These are phyloP conservation scores for Cryptomeria japonica DNA, from an alignment of 75 land plant species.

Conservation along the genomic window DNA sequence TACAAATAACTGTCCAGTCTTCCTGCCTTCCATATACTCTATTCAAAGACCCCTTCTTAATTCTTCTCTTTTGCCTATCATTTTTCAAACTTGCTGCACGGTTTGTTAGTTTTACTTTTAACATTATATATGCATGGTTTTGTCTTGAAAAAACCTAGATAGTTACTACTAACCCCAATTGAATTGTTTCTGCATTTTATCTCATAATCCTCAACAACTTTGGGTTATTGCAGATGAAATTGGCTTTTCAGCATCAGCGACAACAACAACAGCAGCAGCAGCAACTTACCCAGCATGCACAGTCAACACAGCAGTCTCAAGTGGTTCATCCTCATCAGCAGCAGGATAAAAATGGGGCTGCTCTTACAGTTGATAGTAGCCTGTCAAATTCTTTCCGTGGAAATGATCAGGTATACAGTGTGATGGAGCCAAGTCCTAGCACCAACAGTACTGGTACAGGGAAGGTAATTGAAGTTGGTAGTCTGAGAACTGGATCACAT, in stretches of 20 bases:
- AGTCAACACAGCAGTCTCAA: constrained; percentile 64
- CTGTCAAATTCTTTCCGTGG: constrained; percentile 77
- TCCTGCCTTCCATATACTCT: not conserved
- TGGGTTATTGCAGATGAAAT: constrained; percentile 38
- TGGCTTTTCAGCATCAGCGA: constrained; percentile 50
- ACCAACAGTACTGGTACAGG: constrained; percentile 18
- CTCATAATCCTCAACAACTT: not conserved
- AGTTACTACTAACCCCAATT: not conserved
- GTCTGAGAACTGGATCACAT: not conserved
- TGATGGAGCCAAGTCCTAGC: constrained; percentile 19
- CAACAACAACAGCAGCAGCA: constrained; percentile 48
- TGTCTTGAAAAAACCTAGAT: not conserved
- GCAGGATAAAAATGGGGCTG: constrained; percentile 60
- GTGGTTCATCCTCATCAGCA: constrained; percentile 57
- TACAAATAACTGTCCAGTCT: not conserved
- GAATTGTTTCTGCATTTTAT: not conserved
- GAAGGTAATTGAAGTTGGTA: constrained; percentile 9
- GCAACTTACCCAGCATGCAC: constrained; percentile 53
- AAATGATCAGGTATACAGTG: constrained; percentile 70
- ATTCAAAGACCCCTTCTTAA: not conserved
- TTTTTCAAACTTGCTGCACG: not conserved
- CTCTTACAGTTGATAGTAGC: constrained; percentile 63
- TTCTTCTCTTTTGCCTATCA: not conserved
- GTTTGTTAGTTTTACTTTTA: not conserved
- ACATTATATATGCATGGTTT: not conserved